Conservation (phyloP, 768 basidiomycete species). For the Clitopilus hobsonii region DNA sequence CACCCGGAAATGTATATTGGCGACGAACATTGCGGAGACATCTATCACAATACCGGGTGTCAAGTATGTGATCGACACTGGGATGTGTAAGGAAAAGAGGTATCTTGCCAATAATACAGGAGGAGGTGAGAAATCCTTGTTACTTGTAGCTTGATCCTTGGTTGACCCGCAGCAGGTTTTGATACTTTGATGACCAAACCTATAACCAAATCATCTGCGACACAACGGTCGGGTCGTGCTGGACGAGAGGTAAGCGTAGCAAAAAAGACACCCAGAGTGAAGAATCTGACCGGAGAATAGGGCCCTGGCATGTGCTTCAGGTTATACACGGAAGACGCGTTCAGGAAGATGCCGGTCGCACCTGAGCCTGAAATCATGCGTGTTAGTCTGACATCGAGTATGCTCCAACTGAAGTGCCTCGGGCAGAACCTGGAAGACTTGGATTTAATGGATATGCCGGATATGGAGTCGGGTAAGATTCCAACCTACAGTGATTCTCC, state of each 20-base stretch:
- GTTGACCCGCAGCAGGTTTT: conserved; percentile 53
- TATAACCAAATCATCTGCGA: conserved; percentile 87
- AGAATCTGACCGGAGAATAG: conserved; percentile 25
- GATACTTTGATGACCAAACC: conserved; percentile 81
- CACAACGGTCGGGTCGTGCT: conserved; percentile 93
- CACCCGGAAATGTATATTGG: conserved; percentile 86
- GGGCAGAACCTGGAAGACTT: conserved; percentile 76
- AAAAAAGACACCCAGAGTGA: not conserved
- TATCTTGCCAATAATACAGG: conserved; percentile 68
- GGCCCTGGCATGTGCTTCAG: conserved; percentile 86
- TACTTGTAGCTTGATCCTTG: not conserved
- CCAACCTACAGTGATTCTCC: not conserved
- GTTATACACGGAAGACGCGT: conserved; percentile 83
- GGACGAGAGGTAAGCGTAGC: conserved; percentile 77
- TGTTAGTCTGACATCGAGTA: conserved; percentile 76
- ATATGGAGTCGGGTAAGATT: conserved; percentile 59
- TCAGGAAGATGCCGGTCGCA: conserved; percentile 56
- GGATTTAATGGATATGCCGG: conserved; percentile 87
- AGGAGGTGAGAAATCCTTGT: conserved; percentile 40
- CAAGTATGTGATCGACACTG: conserved; percentile 93
- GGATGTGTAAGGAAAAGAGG: conserved; percentile 93
- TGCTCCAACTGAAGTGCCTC: conserved; percentile 83
- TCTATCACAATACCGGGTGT: conserved; percentile 97
- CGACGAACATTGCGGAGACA: conserved; percentile 98
- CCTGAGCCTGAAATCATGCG: conserved; percentile 89